Evolutionary conservation across 106 monocot species (phyloP), one percentile per base, ranked within the genome.

Genomic region (Dioscorea dumetorum): DNA sequence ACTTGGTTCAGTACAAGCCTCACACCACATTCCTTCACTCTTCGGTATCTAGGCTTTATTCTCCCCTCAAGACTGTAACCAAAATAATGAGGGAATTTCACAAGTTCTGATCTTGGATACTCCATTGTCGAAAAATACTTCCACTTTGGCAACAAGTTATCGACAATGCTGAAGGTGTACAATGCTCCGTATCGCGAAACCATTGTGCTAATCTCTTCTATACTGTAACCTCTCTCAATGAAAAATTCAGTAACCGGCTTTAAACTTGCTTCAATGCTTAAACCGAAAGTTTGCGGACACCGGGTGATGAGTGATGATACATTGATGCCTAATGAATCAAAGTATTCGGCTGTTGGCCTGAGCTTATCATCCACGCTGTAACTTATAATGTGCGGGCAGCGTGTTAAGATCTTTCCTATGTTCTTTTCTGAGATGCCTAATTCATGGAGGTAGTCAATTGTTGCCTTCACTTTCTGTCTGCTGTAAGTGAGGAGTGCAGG

Each of bases 211-310:
- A 99, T 35, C 57, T 99, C 97, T 17, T 82, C 75, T 3, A 63
- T 73, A 48, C 70, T 79, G 60, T 83, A 99, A 5, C 84, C 92
- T n/a, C 52, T 93, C 66, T 87, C 82, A 22, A 84, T 52, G 72
- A 99, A 88, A 76, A 99, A 99, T 58, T 89, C 92, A 1, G 86
- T 90, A n/a, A 99, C 71, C 12, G 97, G 97, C 69, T 90, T 99
- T 35, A 99, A 59, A 49, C 73, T 99, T 19, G 78, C 82, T 34
- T 99, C 84, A 2, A 93, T 81, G 60, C 89, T 99, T 65, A 99
- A 67, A 18, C 97, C 97, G 57, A 99, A 99, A 1, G 87, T 84
- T 64, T 99, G 97, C 1, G 97, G 97, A 63, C 87, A 92, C 35
- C 82, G 75, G 28, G 77, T 72, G 18, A 92, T 74, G 8, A 99